Conservation (phyloP, 1,139 yeast genomes). For the Geotrichum citri-aurantii region DNA sequence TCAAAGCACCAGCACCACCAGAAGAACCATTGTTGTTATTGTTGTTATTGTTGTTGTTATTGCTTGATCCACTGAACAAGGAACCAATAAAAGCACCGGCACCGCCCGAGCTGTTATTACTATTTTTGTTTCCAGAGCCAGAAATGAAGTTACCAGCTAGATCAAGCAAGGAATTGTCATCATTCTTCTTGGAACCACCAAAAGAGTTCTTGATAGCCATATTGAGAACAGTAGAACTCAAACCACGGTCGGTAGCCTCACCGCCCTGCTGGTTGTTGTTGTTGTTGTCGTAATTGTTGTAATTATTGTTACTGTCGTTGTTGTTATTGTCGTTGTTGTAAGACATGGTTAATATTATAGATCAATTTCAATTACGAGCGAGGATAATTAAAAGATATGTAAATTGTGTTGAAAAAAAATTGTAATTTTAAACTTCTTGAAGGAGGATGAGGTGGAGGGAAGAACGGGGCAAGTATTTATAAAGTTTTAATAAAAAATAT, state of each 20-base stretch:
- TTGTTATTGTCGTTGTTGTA: constrained; percentile 1
- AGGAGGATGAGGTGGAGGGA: not conserved
- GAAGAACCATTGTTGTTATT: not conserved
- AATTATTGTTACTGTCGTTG: not conserved
- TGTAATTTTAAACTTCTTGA: not conserved
- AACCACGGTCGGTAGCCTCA: constrained; percentile 10
- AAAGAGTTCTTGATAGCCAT: constrained; percentile 11
- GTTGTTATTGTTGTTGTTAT: not conserved
- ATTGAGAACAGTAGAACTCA: constrained; percentile 9
- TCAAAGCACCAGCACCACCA: constrained; percentile 12
- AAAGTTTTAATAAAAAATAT: too few species aligned
- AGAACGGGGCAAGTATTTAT: not conserved
- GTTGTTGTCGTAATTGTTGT: not conserved
- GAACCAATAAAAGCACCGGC: constrained; percentile 7
- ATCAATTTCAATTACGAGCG: not conserved
- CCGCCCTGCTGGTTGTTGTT: not conserved
- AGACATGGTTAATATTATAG: not conserved
- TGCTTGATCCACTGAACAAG: constrained; percentile 4
- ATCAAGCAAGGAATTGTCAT: not conserved
- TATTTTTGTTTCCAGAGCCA: not conserved
- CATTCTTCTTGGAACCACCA: constrained; percentile 8
- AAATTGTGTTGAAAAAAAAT: not conserved
- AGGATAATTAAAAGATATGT: not conserved
- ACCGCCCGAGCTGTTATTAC: not conserved
- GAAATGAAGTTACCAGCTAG: not conserved